A percentile compares a stretch with the other conserved stretches of the same genome.
Conservation (phyloP, 1,284 basidiomycete species). For the Apiotrichum mycotoxinovorans region DNA sequence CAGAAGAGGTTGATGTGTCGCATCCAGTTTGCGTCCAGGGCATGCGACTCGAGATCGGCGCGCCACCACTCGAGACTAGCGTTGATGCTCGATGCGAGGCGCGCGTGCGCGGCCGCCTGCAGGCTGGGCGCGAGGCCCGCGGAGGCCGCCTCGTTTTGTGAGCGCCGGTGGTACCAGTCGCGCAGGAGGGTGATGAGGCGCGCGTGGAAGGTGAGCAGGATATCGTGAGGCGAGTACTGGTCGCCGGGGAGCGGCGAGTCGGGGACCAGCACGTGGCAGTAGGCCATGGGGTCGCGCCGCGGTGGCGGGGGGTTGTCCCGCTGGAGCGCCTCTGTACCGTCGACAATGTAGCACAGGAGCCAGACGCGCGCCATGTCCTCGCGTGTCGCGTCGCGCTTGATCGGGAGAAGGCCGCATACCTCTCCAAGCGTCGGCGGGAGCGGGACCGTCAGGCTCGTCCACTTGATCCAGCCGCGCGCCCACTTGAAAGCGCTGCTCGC, state of each 20-base stretch:
- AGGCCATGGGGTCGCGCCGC: conserved; percentile 24
- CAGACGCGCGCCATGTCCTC: conserved; percentile 41
- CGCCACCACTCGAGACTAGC: conserved; percentile 32
- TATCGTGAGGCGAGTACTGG: conserved; percentile 23
- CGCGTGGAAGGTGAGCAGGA: conserved; percentile 39
- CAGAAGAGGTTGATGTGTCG: conserved; percentile 31
- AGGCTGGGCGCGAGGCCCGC: background rate
- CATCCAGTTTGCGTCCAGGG: conserved; percentile 10
- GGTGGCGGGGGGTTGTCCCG: conserved; percentile 17
- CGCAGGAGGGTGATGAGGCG: conserved; percentile 34
- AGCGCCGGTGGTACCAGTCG: conserved; percentile 27
- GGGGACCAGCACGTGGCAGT: conserved; percentile 26
- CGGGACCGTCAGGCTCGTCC: conserved; percentile 18
- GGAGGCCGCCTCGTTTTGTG: conserved; percentile 8
- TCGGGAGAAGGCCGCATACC: conserved; percentile 30
- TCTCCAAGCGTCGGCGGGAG: conserved; percentile 30
- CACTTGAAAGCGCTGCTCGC: conserved; percentile 41
- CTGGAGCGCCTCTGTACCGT: conserved; percentile 32
- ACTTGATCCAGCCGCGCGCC: conserved; percentile 45
- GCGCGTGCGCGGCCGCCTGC: conserved; percentile 3
- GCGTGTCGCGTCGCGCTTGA: conserved; percentile 30
- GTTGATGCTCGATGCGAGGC: conserved; percentile 26
- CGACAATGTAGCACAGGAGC: conserved; percentile 44
- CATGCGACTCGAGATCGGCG: conserved; percentile 22
- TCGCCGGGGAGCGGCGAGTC: conserved; percentile 17